These are phyloP conservation scores for Noccaea bulbosa DNA, from an alignment of 345 rosid species.

Conservation along the genomic window DNA sequence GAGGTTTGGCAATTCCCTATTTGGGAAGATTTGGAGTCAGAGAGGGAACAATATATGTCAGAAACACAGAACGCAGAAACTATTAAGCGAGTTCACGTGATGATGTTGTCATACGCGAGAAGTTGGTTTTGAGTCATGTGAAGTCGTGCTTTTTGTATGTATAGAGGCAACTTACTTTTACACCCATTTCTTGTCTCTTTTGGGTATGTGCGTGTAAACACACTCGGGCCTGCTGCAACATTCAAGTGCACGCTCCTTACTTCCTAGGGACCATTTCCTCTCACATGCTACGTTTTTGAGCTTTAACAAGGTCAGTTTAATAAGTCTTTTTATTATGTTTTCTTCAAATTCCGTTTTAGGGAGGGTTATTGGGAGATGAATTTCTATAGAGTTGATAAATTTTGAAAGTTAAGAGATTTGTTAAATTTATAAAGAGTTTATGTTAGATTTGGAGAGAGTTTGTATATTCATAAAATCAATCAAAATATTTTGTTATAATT, in stretches of 20 bases:
- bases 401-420: too few relatives aligned
- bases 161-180: neutral
- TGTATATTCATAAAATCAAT: too few relatives aligned
- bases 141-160: neutral
- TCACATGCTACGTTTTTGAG: neutral
- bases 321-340: neutral
- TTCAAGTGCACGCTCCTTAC: conserved; percentile 20
- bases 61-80: conserved; percentile 5
- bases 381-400: too few relatives aligned
- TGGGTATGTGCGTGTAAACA: neutral
- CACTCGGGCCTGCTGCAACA: conserved; percentile 6
- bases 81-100: conserved; percentile 44
- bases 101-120: conserved; percentile 25
- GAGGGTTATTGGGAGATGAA: too few relatives aligned
- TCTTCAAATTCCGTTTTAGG: too few relatives aligned
- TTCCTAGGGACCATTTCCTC: conserved; percentile 13
- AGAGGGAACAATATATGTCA: conserved; percentile 34
- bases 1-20: conserved; percentile 20
- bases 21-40: conserved; percentile 20
- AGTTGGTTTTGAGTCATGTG: conserved; percentile 18
- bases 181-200: neutral
- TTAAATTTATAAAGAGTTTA: too few relatives aligned
- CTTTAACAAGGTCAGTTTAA: neutral
- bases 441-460: too few relatives aligned
- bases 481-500: too few relatives aligned